Evolutionary conservation across 2,329 filamentous ascomycete genomes (phyloP).

Genomic region (Fusarium continuum): DNA sequence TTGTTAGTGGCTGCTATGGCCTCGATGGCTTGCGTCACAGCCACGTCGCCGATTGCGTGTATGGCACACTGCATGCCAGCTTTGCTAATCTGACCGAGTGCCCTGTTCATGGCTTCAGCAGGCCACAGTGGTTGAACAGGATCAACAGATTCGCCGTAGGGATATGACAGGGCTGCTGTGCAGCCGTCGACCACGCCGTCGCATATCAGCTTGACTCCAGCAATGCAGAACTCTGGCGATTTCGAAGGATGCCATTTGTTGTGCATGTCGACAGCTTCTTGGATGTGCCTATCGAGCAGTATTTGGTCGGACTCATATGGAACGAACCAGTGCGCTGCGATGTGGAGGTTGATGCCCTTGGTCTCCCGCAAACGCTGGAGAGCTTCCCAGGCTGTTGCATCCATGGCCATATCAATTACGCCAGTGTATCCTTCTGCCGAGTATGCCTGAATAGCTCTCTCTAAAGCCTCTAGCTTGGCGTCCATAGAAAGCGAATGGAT

Average conservation of each 20-base stretch:
- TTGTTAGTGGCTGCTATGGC: conserved; percentile 56
- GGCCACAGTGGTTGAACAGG: conserved; percentile 63
- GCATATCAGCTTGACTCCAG: conserved; percentile 71
- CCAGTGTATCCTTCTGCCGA: conserved; percentile 58
- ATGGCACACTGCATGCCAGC: conserved; percentile 68
- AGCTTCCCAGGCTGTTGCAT: conserved; percentile 56
- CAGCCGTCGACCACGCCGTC: conserved; percentile 73
- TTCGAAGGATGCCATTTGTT: conserved; percentile 39
- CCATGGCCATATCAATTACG: conserved; percentile 64
- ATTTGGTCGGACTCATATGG: conserved; percentile 49
- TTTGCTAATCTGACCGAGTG: conserved; percentile 63
- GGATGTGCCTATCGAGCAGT: conserved; percentile 53
- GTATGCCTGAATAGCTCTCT: conserved; percentile 57
- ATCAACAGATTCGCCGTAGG: conserved; percentile 61
- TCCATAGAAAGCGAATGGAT: conserved; percentile 51
- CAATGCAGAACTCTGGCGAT: conserved; percentile 51
- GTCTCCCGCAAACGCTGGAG: conserved; percentile 51
- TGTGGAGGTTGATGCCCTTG: conserved; percentile 49
- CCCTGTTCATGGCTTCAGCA: conserved; percentile 58
- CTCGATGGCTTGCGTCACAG: conserved; percentile 66
- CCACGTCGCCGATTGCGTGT: conserved; percentile 71
- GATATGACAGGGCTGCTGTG: conserved; percentile 67
- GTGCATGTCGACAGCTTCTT: conserved; percentile 55
- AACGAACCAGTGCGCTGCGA: conserved; percentile 58
- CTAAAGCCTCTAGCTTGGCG: conserved; percentile 53